Evolutionary conservation across 2,329 filamentous ascomycete genomes (phyloP).

Genomic region (Periconia sp.): DNA sequence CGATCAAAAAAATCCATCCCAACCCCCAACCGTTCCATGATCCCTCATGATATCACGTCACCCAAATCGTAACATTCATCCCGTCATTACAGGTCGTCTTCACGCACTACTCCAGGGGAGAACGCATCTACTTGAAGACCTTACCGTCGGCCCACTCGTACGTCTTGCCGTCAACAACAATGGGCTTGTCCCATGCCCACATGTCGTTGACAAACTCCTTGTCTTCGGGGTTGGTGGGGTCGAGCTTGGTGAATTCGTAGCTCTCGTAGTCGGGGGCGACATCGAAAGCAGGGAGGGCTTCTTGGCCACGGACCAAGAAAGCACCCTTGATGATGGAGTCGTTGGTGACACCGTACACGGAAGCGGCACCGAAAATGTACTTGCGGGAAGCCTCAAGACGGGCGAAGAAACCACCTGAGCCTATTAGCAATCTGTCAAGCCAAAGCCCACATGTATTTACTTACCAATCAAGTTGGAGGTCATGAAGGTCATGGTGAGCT

Average conservation of each 20-base stretch:
- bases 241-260: slow-evolving; percentile 96
- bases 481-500: slow-evolving; percentile 98
- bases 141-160: slow-evolving; percentile 89
- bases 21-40: slow-evolving; percentile 12
- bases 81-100: slow-evolving; percentile 31
- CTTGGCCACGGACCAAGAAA: slow-evolving; percentile 92
- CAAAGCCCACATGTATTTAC: slow-evolving; percentile 15
- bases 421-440: slow-evolving; percentile 13
- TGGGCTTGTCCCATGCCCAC: slow-evolving; percentile 91
- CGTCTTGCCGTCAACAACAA: slow-evolving; percentile 80
- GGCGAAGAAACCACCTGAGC: slow-evolving; percentile 81
- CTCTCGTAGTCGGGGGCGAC: slow-evolving; percentile 97
- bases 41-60: slow-evolving; percentile 26
- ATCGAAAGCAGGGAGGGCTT: slow-evolving; percentile 83
- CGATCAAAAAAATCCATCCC: slow-evolving; percentile 10
- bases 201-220: slow-evolving; percentile 79
- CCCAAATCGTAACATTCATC: slow-evolving; percentile 37
- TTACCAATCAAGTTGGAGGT: slow-evolving; percentile 91
- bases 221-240: slow-evolving; percentile 83
- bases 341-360: slow-evolving; percentile 87
- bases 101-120: slow-evolving; percentile 7
- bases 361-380: slow-evolving; percentile 90
- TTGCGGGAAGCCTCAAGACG: slow-evolving; percentile 98
- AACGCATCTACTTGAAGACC: slow-evolving; percentile 88
- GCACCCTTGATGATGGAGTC: slow-evolving; percentile 90